Evolutionary conservation across 495 filamentous ascomycete genomes (phyloP), one percentile per base, ranked within the genome.

Genomic region (Penicillium bovifimosum): DNA sequence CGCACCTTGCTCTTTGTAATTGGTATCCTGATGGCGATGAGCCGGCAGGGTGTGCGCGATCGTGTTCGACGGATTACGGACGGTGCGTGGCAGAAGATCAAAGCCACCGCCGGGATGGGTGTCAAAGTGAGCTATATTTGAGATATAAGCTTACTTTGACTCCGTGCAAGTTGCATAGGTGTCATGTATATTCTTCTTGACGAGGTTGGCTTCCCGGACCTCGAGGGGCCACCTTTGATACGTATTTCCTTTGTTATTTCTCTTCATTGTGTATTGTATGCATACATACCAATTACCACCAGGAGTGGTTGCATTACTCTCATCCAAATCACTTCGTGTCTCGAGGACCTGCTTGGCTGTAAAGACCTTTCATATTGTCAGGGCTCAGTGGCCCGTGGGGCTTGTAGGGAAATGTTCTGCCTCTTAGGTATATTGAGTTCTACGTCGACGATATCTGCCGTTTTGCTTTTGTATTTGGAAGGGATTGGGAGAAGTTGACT

Each of bases 41-140:
- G 86, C 65, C 77, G 86, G 56, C 80, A 80, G 59, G 83, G 85
- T 58, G 72, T 96, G 9, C 80, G 90, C 31, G 86, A 96, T 49
- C 80, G 86, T 50, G 63, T 96, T 26, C 74, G 80, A 52, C 77
- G 82, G 52, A 74, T 88, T 29, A 64, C 91, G 36, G 80, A 79
- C 44, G 66, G 77, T 27, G 81, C 83, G 18, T 96, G 91, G 93
- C 79, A 82, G 28, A 97, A 96, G 70, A 73, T 96, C 7, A 83
- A 76, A 55, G 77, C 81, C 32, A 98, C 93, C 0, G 85, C 92
- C 13, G 91, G 92, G 0, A 96, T 97, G 92, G 93, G 95, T 1
- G 88, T 96, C 45, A 97, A 96, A 73, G 91, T 98, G 60, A 95
- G 86, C 70, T 98, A 98, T 75, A 93, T 98, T 48, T 96, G 55